Percentiles rank a stretch among this genome's conserved stretches.
These are phyloP conservation scores for Boletus subcaerulescens DNA, from an alignment of 768 basidiomycete species.

Conservation along the genomic window DNA sequence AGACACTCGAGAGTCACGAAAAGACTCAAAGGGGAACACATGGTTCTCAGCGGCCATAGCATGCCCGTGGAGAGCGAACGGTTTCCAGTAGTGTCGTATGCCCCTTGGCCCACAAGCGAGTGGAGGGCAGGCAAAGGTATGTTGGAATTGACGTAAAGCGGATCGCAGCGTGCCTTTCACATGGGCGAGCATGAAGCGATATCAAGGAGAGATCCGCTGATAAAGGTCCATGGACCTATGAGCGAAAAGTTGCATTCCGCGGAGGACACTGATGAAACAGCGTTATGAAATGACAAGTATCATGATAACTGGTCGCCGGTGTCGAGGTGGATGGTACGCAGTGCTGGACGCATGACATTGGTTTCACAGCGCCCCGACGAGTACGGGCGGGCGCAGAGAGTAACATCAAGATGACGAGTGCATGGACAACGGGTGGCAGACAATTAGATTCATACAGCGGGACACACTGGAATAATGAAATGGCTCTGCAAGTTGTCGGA, in stretches of 20 bases:
- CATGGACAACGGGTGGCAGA: conserved; percentile 30
- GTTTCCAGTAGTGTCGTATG: conserved; percentile 10
- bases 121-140: conserved; percentile 30
- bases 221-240: conserved; percentile 26
- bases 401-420: conserved; percentile 14
- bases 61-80: conserved; percentile 29
- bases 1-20: conserved; percentile 12
- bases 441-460: conserved; percentile 27
- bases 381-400: conserved; percentile 15
- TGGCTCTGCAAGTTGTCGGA: conserved; percentile 21
- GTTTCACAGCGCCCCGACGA: conserved; percentile 15
- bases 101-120: conserved; percentile 32
- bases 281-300: neutral
- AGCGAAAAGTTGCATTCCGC: neutral
- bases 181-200: conserved; percentile 13
- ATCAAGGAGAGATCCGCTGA: conserved; percentile 28
- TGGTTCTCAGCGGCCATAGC: conserved; percentile 16
- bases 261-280: neutral
- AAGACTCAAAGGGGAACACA: conserved; percentile 12
- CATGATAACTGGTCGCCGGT: neutral
- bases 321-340: conserved; percentile 1
- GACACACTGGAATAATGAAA: conserved; percentile 25
- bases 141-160: conserved; percentile 29
- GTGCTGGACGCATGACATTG: neutral
- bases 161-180: conserved; percentile 20